Evolutionary conservation across 108 stramenopile genomes (phyloP).

Genomic region (Cylindrotheca closterium): DNA sequence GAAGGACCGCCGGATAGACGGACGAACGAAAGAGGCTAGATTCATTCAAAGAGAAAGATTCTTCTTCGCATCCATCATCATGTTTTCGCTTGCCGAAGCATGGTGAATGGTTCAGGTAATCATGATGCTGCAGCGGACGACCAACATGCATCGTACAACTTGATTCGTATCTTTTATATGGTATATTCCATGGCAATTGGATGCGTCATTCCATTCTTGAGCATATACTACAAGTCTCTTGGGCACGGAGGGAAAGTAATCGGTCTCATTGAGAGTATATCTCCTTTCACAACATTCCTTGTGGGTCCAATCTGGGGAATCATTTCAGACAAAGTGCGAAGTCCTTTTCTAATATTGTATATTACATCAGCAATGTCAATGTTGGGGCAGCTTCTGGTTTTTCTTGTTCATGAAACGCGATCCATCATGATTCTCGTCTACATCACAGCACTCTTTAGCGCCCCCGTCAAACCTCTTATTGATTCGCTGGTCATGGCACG

Average conservation of each 20-base stretch:
- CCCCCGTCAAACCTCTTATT: conserved; percentile 88
- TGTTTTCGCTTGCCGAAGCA: no score
- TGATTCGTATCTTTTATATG: conserved; percentile 70
- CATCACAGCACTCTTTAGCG: conserved; percentile 84
- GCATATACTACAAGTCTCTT: conserved; percentile 90
- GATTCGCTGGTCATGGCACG: conserved; percentile 87
- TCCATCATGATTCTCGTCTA: conserved; percentile 70
- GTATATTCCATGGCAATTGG: conserved; percentile 89
- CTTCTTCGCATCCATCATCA: no score
- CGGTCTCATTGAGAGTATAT: conserved; percentile 88
- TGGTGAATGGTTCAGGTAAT: no score
- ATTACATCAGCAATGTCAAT: conserved; percentile 77
- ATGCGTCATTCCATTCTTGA: conserved; percentile 86
- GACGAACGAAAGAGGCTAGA: no score
- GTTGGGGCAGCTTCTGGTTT: conserved; percentile 67
- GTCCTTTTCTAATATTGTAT: conserved; percentile 29
- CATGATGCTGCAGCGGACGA: not conserved
- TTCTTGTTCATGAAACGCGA: conserved; percentile 40
- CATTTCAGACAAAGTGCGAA: conserved; percentile 4
- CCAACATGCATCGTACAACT: not conserved
- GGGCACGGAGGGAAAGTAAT: conserved; percentile 77
- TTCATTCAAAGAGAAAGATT: no score
- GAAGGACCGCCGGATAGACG: no score
- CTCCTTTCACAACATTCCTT: conserved; percentile 89
- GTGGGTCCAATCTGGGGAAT: conserved; percentile 90